Conservation (phyloP, 2,329 filamentous ascomycete species). For the Bipolaris gigantea region DNA sequence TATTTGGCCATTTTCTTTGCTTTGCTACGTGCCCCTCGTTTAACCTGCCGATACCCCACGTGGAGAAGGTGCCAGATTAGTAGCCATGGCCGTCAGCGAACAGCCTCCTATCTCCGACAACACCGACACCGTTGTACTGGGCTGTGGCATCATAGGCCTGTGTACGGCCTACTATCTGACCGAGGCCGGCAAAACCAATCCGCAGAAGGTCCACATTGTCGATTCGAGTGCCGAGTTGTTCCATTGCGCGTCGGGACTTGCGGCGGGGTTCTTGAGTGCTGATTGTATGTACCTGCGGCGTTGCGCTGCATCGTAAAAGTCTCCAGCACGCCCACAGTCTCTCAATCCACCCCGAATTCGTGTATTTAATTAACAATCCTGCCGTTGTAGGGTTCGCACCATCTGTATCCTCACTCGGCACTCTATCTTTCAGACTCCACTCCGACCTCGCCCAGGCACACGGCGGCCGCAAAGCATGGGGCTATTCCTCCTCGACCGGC, state of each 20-base stretch:
- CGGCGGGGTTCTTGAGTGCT: constrained; percentile 71
- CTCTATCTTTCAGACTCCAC: constrained; percentile 71
- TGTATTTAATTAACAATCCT: neutral
- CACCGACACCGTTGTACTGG: constrained; percentile 42
- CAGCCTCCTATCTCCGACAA: constrained; percentile 3
- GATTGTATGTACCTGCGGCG: constrained; percentile 57
- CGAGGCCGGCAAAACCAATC: constrained; percentile 39
- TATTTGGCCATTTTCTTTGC: neutral
- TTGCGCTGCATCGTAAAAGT: neutral
- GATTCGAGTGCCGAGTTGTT: constrained; percentile 65
- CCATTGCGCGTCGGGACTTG: constrained; percentile 72
- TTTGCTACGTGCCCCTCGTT: neutral
- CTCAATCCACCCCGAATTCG: neutral
- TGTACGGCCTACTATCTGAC: constrained; percentile 67
- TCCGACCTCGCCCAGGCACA: constrained; percentile 62
- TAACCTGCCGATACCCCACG: constrained; percentile 4
- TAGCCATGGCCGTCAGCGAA: constrained; percentile 3
- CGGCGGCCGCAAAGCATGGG: constrained; percentile 61
- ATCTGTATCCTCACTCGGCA: constrained; percentile 60
- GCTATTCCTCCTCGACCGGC: constrained; percentile 61
- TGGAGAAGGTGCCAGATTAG: neutral
- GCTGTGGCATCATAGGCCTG: constrained; percentile 51
- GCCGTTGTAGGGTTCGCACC: constrained; percentile 58
- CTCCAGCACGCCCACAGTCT: neutral
- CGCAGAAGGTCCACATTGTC: constrained; percentile 58